Percentiles rank a stretch among this genome's conserved stretches.
These are phyloP conservation scores for Barnettozyma salicaria DNA, from an alignment of 805 yeast genomes.

Conservation along the genomic window DNA sequence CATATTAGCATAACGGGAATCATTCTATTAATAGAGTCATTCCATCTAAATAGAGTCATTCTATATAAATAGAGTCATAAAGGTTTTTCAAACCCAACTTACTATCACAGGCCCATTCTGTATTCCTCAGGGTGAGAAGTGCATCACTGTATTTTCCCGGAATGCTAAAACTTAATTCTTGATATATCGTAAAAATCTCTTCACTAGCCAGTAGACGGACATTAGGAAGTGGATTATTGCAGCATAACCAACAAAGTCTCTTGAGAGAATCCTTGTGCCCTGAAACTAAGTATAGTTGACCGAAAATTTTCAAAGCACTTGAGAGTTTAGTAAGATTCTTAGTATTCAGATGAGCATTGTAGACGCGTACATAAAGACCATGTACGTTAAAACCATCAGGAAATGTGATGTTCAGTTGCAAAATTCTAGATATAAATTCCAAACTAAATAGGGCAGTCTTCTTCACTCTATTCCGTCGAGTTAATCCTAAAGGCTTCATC, in stretches of 20 bases:
- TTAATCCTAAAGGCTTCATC: background rate
- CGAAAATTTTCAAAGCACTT: conserved; percentile 39
- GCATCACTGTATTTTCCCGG: conserved; percentile 27
- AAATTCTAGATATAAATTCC: conserved; percentile 21
- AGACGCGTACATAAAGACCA: conserved; percentile 41
- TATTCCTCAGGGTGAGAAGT: conserved; percentile 1
- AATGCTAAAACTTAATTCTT: too few species aligned
- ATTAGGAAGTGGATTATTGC: conserved; percentile 28
- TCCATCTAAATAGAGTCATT: too few species aligned
- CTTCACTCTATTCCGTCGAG: conserved; percentile 12
- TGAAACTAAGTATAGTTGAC: conserved; percentile 28
- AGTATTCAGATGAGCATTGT: conserved; percentile 52
- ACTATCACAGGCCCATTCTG: conserved; percentile 3
- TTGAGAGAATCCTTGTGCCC: conserved; percentile 16
- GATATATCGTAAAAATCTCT: conserved; percentile 34
- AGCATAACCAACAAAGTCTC: conserved; percentile 26
- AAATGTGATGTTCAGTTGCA: conserved; percentile 18
- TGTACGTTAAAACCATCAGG: conserved; percentile 24
- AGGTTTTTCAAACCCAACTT: background rate
- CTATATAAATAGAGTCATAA: background rate
- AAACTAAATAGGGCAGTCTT: conserved; percentile 22
- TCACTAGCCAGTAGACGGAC: conserved; percentile 38
- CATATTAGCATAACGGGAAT: too few species aligned
- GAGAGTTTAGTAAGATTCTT: conserved; percentile 33
- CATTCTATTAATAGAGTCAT: too few species aligned